Evolutionary conservation across 148 eudicot genomes (phyloP).

Genomic region (Polygonum maritimum): DNA sequence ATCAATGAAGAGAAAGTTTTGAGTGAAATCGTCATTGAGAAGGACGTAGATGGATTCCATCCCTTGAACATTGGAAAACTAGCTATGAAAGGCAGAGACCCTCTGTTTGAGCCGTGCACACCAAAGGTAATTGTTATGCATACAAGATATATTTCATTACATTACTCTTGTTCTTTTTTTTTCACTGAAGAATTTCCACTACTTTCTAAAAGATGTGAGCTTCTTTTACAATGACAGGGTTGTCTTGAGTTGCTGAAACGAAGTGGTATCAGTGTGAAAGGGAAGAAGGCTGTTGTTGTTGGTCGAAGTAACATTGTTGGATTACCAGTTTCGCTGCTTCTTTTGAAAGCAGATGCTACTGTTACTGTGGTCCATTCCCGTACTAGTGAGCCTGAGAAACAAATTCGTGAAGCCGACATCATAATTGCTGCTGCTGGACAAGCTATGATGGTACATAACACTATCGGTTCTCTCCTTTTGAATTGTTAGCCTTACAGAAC

Average conservation of each 20-base stretch:
- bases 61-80: constrained; percentile 97
- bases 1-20: constrained; percentile 85
- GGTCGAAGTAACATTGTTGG: constrained; percentile 98
- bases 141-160: neutral
- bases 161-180: neutral
- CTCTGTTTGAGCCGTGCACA: constrained; percentile 89
- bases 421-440: constrained; percentile 98
- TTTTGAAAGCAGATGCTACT: constrained; percentile 91
- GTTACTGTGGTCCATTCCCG: constrained; percentile 84
- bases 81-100: constrained; percentile 99
- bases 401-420: constrained; percentile 87
- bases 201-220: neutral
- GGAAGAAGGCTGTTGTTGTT: constrained; percentile 88
- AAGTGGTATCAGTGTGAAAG: constrained; percentile 77
- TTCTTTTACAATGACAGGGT: constrained; percentile 20
- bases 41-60: constrained; percentile 99
- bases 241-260: constrained; percentile 33
- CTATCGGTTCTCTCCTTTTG: neutral
- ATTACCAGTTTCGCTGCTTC: constrained; percentile 58
- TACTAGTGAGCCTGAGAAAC: constrained; percentile 60
- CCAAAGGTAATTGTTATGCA: constrained; percentile 50
- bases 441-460: constrained; percentile 64
- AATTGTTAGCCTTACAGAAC: neutral
- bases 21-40: constrained; percentile 70
- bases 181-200: neutral